These are phyloP conservation scores for Fusarium torreyae DNA, from an alignment of 2,329 filamentous ascomycete species.

Conservation along the genomic window DNA sequence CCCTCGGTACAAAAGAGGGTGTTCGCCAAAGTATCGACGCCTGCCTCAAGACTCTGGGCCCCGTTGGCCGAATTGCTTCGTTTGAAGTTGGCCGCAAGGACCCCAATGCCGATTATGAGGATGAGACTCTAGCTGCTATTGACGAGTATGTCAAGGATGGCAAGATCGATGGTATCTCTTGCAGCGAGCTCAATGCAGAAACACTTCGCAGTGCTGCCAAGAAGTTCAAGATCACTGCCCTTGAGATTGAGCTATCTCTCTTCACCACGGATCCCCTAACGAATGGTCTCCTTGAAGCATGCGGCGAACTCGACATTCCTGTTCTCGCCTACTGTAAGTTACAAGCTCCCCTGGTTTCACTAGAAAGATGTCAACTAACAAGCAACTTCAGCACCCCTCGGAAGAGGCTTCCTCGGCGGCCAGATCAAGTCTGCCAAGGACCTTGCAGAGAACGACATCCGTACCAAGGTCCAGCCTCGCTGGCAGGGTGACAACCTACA, in stretches of 20 bases:
- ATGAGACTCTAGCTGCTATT: constrained; percentile 59
- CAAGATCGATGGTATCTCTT: constrained; percentile 63
- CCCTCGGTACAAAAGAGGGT: constrained; percentile 66
- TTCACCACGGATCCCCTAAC: constrained; percentile 60
- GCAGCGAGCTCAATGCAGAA: constrained; percentile 62
- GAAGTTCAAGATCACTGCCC: constrained; percentile 58
- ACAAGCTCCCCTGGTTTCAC: neutral
- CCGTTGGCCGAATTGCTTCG: constrained; percentile 65
- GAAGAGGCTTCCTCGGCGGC: constrained; percentile 66
- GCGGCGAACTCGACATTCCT: constrained; percentile 74
- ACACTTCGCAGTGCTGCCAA: constrained; percentile 62
- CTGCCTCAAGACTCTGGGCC: constrained; percentile 60
- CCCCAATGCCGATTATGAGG: constrained; percentile 63
- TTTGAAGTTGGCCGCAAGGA: constrained; percentile 73
- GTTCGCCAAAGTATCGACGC: constrained; percentile 70
- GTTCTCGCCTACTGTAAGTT: constrained; percentile 73
- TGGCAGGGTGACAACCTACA: constrained; percentile 75
- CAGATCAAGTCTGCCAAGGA: constrained; percentile 68
- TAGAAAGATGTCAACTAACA: constrained; percentile 22
- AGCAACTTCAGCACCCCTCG: constrained; percentile 59
- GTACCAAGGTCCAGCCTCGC: constrained; percentile 63
- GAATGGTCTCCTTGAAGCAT: constrained; percentile 66
- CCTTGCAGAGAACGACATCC: constrained; percentile 66
- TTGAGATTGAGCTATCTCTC: constrained; percentile 67
- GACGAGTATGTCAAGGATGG: constrained; percentile 63